Percentiles rank a stretch among this genome's conserved stretches.
These are phyloP conservation scores for Chloromonas sp. DNA, from an alignment of 163 green algal species.

Conservation along the genomic window DNA sequence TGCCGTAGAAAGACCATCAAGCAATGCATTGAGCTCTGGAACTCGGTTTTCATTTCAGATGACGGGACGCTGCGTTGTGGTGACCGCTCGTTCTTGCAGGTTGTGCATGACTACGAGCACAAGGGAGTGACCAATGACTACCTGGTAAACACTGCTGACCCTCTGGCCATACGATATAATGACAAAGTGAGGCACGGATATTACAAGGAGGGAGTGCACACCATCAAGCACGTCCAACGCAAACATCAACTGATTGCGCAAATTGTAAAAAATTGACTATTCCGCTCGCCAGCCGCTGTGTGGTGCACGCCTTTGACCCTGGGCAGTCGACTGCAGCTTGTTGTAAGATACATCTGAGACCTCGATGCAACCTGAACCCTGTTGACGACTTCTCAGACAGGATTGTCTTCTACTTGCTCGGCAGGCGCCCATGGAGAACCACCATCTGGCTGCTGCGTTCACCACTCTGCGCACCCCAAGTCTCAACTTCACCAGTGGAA, in stretches of 20 bases:
- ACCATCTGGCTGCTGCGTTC: conserved; percentile 31
- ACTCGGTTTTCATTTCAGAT: no score
- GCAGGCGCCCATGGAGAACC: conserved; percentile 37
- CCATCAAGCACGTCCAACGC: no score
- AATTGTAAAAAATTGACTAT: neutral
- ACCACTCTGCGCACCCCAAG: conserved; percentile 9
- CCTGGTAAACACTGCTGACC: conserved; percentile 26
- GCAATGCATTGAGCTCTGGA: no score
- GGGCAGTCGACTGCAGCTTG: neutral
- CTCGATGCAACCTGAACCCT: neutral
- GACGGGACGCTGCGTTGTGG: no score
- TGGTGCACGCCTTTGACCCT: neutral
- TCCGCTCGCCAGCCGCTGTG: no score
- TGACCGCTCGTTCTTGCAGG: neutral
- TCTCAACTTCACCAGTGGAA: neutral
- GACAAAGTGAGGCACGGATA: neutral
- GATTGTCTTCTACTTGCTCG: neutral
- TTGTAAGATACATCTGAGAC: neutral
- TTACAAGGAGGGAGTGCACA: no score
- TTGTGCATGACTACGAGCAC: conserved; percentile 39
- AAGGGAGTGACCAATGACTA: conserved; percentile 37
- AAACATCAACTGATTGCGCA: no score
- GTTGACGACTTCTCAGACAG: neutral
- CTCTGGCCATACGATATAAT: conserved; percentile 35
- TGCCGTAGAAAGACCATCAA: no score